Evolutionary conservation across 2,329 filamentous ascomycete genomes (phyloP).

Genomic region (Hymenoscyphus occultus): DNA sequence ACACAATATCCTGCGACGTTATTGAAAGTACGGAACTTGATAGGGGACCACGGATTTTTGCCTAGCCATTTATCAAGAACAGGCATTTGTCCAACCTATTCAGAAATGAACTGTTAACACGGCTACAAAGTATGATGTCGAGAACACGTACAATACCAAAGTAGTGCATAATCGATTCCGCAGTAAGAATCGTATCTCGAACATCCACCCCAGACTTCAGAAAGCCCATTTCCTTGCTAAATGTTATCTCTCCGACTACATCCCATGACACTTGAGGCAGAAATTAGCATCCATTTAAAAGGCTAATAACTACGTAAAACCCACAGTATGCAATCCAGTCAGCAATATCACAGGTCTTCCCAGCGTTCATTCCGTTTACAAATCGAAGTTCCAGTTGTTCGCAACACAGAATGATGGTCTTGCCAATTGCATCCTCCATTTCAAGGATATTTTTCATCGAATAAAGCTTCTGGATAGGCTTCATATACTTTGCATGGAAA

Average conservation of each 20-base stretch:
- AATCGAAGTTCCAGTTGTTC: conserved; percentile 37
- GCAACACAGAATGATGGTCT: conserved; percentile 36
- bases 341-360: conserved; percentile 38
- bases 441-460: conserved; percentile 18
- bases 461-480: conserved; percentile 35
- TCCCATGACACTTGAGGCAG: conserved; percentile 43
- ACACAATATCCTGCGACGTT: conserved; percentile 18
- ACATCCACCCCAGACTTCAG: conserved; percentile 36
- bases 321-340: conserved; percentile 42
- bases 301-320: background rate
- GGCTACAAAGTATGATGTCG: conserved; percentile 29
- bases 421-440: conserved; percentile 34
- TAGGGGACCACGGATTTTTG: conserved; percentile 23
- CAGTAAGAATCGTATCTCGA: conserved; percentile 20
- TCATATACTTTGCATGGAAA: conserved; percentile 17
- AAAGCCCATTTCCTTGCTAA: conserved; percentile 41
- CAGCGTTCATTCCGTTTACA: conserved; percentile 28
- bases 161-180: conserved; percentile 14
- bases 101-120: conserved; percentile 31
- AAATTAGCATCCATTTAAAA: conserved; percentile 40
- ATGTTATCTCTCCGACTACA: conserved; percentile 40
- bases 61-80: conserved; percentile 23
- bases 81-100: conserved; percentile 32
- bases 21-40: conserved; percentile 17
- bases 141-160: background rate